Conservation (phyloP, 1,284 basidiomycete species). For the Peniophora sp. region DNA sequence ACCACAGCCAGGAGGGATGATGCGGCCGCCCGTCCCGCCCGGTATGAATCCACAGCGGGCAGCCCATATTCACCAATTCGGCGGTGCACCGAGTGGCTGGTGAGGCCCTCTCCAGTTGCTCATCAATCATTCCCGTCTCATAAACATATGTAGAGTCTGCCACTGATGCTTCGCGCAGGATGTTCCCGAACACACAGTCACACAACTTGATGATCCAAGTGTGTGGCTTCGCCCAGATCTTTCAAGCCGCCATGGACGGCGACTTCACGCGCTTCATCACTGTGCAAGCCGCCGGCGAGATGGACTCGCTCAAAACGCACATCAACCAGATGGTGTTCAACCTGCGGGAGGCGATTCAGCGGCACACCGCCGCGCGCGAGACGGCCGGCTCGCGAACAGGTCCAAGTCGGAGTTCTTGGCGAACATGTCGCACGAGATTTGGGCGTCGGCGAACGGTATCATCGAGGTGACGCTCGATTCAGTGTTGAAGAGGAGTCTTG, state of each 20-base stretch:
- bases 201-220: conserved; percentile 97
- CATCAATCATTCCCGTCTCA: conserved; percentile 7
- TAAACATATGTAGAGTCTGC: neutral
- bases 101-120: conserved; percentile 1
- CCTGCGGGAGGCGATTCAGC: conserved; percentile 94
- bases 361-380: conserved; percentile 97
- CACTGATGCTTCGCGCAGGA: conserved; percentile 27
- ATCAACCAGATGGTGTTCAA: conserved; percentile 99
- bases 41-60: conserved; percentile 60
- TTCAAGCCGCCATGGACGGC: conserved; percentile 96
- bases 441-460: conserved; percentile 98
- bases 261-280: conserved; percentile 99
- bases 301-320: conserved; percentile 99
- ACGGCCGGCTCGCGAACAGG: conserved; percentile 92
- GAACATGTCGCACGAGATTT: conserved; percentile 95
- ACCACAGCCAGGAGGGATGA: no score
- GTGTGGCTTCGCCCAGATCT: conserved; percentile 97
- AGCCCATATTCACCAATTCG: conserved; percentile 45
- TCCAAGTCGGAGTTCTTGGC: conserved; percentile 98
- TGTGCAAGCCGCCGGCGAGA: conserved; percentile 96
- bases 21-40: conserved; percentile 24
- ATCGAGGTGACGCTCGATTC: conserved; percentile 96
- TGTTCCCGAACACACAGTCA: conserved; percentile 94
- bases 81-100: conserved; percentile 22
- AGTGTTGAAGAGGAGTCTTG: conserved; percentile 80